Evolutionary conservation across 1,284 basidiomycete genomes (phyloP), one percentile per base, ranked within the genome.

Genomic region (Rhodotorula sp.): DNA sequence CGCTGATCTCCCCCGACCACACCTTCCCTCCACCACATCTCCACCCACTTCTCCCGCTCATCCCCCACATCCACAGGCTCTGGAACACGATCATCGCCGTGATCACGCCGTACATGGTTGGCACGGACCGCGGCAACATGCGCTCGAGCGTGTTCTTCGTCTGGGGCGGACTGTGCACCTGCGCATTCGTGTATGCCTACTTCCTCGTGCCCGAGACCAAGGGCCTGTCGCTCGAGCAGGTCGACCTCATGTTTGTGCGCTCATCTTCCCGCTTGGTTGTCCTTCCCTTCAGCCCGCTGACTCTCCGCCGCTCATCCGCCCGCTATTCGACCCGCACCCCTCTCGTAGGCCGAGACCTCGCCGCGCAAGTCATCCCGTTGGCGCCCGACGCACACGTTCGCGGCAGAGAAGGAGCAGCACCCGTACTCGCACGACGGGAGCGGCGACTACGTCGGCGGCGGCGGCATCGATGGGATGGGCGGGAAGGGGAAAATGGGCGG

Each of bases 211-310:
- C 80, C 10, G 81, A 82, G 66, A 77, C 78, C 69, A 82, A 81
- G 76, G 80, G 80, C 32, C 76, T 82, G 17, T 67, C 79, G 8
- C 79, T 82, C 46, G 82, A 82, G 70, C 79, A 82, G 64, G 81
- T 82, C 64, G 81, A 82, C 66, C 67, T 76, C 39, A 76, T 82
- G 67, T 78, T 81, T 64, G 67, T 51, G n/a, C 27, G 50, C 19
- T n/a, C n/a, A n/a, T n/a, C 8, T 21, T 17, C 44, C 15, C 27
- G 27, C n/a, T 29, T 8, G 13, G n/a, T 51, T 0, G n/a, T 4
- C 19, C 50, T 17, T 12, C 50, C 12, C 2, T n/a, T 15, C 9
- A 1, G 7, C 1, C 4, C 50, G 7, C 12, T 51, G 15, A 17
- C 50, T 17, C 44, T 21, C 10, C 9, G 9, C 44, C 13, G 44